A percentile compares a stretch with the other conserved stretches of the same genome.
Evolutionary conservation across 2,329 filamentous ascomycete species (phyloP).

Genomic region (Ciborinia camelliae): DNA sequence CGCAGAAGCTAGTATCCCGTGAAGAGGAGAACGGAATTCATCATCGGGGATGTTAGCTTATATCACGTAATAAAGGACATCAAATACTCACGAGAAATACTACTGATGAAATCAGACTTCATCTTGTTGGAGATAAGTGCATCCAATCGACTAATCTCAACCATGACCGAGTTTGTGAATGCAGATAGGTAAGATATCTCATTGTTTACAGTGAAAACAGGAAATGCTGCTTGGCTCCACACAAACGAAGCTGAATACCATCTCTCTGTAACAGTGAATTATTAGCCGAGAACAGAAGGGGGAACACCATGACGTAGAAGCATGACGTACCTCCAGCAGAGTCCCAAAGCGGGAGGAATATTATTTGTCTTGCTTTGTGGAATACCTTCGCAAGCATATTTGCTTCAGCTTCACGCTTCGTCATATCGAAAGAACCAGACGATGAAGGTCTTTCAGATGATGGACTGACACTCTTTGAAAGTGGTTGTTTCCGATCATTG

Average conservation of each 20-base stretch:
- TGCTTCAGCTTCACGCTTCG: slow-evolving; percentile 30
- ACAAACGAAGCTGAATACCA: slow-evolving; percentile 34
- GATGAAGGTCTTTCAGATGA: slow-evolving; percentile 18
- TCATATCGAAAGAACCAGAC: slow-evolving; percentile 19
- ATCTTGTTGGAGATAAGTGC: slow-evolving; percentile 46
- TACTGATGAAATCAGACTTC: slow-evolving; percentile 54
- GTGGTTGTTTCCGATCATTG: slow-evolving; percentile 17
- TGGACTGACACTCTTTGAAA: slow-evolving; percentile 1
- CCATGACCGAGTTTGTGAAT: slow-evolving; percentile 37
- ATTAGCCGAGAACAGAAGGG: background rate
- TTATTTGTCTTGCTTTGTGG: slow-evolving; percentile 32
- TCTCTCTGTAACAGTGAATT: slow-evolving; percentile 22
- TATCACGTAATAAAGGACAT: slow-evolving; percentile 34
- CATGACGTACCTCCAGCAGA: slow-evolving; percentile 28
- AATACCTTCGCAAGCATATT: slow-evolving; percentile 32
- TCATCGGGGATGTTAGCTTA: slow-evolving; percentile 23
- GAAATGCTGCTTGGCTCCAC: slow-evolving; percentile 36
- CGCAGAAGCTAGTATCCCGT: slow-evolving; percentile 52
- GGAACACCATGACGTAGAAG: background rate
- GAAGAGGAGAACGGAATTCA: slow-evolving; percentile 56
- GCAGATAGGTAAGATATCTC: slow-evolving; percentile 38
- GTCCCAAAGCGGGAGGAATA: slow-evolving; percentile 37
- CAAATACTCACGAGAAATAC: slow-evolving; percentile 42
- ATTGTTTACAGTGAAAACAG: slow-evolving; percentile 32
- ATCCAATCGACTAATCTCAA: slow-evolving; percentile 41